Conservation (phyloP, 2,329 filamentous ascomycete genomes). For the Emydomyces testavorans region DNA sequence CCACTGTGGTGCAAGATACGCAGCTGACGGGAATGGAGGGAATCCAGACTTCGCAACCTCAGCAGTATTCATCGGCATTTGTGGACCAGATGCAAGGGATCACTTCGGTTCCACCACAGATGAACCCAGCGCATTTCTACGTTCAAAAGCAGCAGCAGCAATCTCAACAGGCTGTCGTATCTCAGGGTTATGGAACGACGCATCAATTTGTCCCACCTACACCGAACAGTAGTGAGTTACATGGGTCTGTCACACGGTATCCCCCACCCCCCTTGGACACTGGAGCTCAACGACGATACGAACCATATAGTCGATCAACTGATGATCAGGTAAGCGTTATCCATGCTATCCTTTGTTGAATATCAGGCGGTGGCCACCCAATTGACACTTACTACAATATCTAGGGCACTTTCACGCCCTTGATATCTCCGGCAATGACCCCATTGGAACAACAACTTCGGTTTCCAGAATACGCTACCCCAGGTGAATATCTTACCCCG, state of each 20-base stretch:
- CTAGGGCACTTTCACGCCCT: conserved; percentile 40
- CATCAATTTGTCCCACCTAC: conserved; percentile 36
- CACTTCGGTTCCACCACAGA: conserved; percentile 5
- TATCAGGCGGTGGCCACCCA: neutral
- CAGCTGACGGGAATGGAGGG: conserved; percentile 13
- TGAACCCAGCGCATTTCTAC: conserved; percentile 11
- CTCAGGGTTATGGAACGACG: conserved; percentile 14
- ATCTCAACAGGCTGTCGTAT: conserved; percentile 19
- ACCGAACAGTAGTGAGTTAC: conserved; percentile 40
- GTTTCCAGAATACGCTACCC: conserved; percentile 38
- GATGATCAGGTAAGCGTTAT: conserved; percentile 34
- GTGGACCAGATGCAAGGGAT: conserved; percentile 11
- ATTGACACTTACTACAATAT: conserved; percentile 1
- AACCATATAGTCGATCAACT: conserved; percentile 33
- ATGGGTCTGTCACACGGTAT: conserved; percentile 34
- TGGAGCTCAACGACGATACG: conserved; percentile 34
- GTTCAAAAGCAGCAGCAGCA: conserved; percentile 13
- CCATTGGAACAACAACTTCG: conserved; percentile 39
- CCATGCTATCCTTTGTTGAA: neutral
- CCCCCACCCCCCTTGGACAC: conserved; percentile 30
- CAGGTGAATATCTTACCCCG: conserved; percentile 41
- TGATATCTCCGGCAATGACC: conserved; percentile 42
- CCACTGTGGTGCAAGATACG: conserved; percentile 13
- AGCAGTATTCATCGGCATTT: conserved; percentile 7
- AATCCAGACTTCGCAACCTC: conserved; percentile 11